Base-by-base conservation (phyloP, 2,329 filamentous ascomycete species). In the Dichotomopilus funicola region DNA sequence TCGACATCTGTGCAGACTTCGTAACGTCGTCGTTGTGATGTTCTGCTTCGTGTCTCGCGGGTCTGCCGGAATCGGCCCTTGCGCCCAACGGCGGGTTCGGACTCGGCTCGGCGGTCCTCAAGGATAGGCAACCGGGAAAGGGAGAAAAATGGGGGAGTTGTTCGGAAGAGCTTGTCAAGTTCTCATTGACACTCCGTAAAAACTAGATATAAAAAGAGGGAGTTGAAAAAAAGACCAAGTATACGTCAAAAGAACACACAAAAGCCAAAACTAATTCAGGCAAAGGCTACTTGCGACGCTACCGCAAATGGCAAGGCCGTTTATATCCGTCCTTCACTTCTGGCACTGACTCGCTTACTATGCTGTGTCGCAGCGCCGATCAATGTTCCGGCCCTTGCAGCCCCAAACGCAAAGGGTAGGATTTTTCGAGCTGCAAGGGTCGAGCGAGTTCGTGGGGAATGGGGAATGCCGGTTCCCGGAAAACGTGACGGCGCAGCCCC, bases 1-100 rank as follows among this genome's bases (percentile, higher is more conserved):
- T 82, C 47, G 80, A 73, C 80, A 82, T 82, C 12, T 27, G 19
- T 27, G 19, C 19, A 38, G 8, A 8, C 37, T 38, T 38, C 8
- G 8, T 38, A 9, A 12, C 8, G 43, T 50, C 50, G 48, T 35
- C 43, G 49, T 10, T 41, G 41, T 19, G 36, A 27, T 33, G 38
- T 40, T 40, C 9, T 10, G 48, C n/a, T 33, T 42, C 45, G 41
- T 37, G 9, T 36, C 13, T 37, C 34, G 2, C 9, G 9, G 12
- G 11, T 42, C 27, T 44, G 48, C 50, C 49, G 54, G 42, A 51
- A 56, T 56, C 45, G 55, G 55, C 49, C 38, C 40, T 44, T 42
- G 42, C 44, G 54, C 33, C 45, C 50, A 52, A 50, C 46, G 53
- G 47, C 4, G 13, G 44, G 50, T 41, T 53, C 36, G 49, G 11